phyloP scores from a whole-genome alignment of 2,329 filamentous ascomycete species.

The Thelonectria rubi region DNA sequence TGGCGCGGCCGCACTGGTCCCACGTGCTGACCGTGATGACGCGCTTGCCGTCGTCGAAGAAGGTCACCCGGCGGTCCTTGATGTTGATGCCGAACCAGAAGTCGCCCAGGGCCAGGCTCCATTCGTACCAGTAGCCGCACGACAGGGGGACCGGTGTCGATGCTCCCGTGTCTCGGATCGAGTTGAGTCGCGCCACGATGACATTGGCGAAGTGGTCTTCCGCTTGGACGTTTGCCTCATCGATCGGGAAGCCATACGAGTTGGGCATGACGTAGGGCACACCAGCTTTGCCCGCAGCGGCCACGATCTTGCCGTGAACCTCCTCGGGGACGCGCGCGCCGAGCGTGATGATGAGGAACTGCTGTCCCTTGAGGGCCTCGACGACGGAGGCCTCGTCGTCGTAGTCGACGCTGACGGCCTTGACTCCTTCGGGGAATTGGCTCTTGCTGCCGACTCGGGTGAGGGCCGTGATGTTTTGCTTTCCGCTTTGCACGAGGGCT shows the following conservation, averaged over 20 bases:
- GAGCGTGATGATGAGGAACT: constrained; percentile 66
- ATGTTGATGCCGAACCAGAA: constrained; percentile 60
- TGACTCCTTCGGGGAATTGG: constrained; percentile 55
- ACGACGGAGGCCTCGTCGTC: constrained; percentile 54
- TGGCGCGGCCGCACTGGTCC: constrained; percentile 64
- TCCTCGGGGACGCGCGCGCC: constrained; percentile 52
- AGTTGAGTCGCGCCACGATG: constrained; percentile 41
- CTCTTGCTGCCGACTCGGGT: constrained; percentile 54
- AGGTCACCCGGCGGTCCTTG: constrained; percentile 50
- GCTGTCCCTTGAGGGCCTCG: constrained; percentile 60
- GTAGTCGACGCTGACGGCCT: constrained; percentile 55
- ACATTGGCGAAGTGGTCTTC: constrained; percentile 47
- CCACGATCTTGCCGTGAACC: constrained; percentile 58
- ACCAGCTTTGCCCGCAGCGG: constrained; percentile 63
- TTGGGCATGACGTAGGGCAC: constrained; percentile 63
- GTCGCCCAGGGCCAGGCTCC: constrained; percentile 53
- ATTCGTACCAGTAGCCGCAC: constrained; percentile 67
- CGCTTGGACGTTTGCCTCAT: constrained; percentile 50
- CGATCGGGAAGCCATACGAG: constrained; percentile 52
- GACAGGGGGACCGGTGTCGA: constrained; percentile 57
- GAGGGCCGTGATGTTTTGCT: constrained; percentile 61
- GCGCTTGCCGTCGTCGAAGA: constrained; percentile 65
- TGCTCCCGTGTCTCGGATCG: constrained; percentile 51
- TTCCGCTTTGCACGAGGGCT: constrained; percentile 56
- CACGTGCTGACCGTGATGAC: constrained; percentile 68